Base-by-base conservation (phyloP, 2,329 filamentous ascomycete species). In the Phialophora macrospora region DNA sequence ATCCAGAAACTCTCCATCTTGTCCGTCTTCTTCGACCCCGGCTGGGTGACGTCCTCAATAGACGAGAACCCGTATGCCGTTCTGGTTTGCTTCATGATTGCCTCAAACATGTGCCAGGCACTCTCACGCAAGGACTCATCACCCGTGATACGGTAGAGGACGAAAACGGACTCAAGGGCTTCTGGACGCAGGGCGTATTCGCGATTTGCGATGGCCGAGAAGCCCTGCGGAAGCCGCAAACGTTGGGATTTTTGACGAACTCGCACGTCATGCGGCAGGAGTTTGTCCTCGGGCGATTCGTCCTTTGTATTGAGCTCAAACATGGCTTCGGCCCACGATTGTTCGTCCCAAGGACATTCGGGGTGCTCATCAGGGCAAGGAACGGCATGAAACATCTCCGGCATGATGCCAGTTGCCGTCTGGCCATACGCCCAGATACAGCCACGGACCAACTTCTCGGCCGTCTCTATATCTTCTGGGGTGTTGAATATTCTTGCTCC, bases 171-270 rank as follows among this genome's bases (percentile, higher is more conserved):
- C 72, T 88, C 85, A 46, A 88, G 84, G 0, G 85, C 84, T 74
- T 88, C 85, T 0, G 85, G 80, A 67, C 88, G 84, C 55, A 92
- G 80, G 26, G 89, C 84, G 74, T 90, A 91, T 62, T 82, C 81
- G 46, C 79, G 76, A 65, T 69, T 65, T 5, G 65, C 52, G 24
- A 70, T 67, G 22, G 54, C 55, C 12, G 66, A 62, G 4, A 70
- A 46, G 9, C 72, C 74, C 41, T 65, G 61, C 0, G 72, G 67
- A 79, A 81, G 72, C 80, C 82, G 70, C 51, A 78, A 76, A 4
- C 72, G 69, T 30, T 77, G 70, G 55, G 82, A 71, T 46, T 77
- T 73, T 28, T 69, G 60, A 9, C 67, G 62, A 30, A 65, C 52
- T 1, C 60, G 64, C 22, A 56, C 51, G 8, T 30, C 58, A 30